A percentile compares a stretch with the other conserved stretches of the same genome.
Evolutionary conservation across 2,329 filamentous ascomycete genomes (phyloP).

Genomic region (Fusarium sp.): DNA sequence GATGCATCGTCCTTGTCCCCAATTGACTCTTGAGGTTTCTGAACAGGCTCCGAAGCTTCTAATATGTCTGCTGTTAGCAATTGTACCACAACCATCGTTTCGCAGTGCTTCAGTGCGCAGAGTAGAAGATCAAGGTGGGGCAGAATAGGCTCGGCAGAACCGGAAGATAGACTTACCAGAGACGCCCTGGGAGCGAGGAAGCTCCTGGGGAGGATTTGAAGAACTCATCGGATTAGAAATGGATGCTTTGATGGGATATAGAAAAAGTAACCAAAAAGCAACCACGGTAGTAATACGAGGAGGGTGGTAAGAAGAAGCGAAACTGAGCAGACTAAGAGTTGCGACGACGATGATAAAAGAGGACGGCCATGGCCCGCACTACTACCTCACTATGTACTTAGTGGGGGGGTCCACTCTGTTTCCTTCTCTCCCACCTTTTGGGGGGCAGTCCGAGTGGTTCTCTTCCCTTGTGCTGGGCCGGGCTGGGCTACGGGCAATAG

Average conservation of each 20-base stretch:
- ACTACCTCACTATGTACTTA: constrained; percentile 13
- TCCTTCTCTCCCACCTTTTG: constrained; percentile 11
- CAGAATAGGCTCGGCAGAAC: constrained; percentile 41
- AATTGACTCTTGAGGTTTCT: constrained; percentile 18
- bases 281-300: constrained; percentile 28
- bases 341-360: constrained; percentile 47
- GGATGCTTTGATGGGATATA: constrained; percentile 24
- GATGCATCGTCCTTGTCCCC: constrained; percentile 13
- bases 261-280: constrained; percentile 23
- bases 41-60: constrained; percentile 25
- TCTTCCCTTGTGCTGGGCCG: constrained; percentile 6
- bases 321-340: constrained; percentile 37
- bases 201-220: constrained; percentile 35
- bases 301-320: constrained; percentile 40
- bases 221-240: constrained; percentile 37
- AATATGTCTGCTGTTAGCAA: constrained; percentile 30
- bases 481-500: constrained; percentile 14
- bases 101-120: constrained; percentile 17
- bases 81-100: constrained; percentile 20
- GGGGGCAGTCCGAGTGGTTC: neutral
- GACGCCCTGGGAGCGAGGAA: constrained; percentile 29
- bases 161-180: constrained; percentile 45
- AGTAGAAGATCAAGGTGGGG: constrained; percentile 43
- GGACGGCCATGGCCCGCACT: constrained; percentile 33
- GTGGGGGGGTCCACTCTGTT: constrained; percentile 43